Conservation (phyloP, 208 protist species). For the Leishmania martiniquensis region DNA sequence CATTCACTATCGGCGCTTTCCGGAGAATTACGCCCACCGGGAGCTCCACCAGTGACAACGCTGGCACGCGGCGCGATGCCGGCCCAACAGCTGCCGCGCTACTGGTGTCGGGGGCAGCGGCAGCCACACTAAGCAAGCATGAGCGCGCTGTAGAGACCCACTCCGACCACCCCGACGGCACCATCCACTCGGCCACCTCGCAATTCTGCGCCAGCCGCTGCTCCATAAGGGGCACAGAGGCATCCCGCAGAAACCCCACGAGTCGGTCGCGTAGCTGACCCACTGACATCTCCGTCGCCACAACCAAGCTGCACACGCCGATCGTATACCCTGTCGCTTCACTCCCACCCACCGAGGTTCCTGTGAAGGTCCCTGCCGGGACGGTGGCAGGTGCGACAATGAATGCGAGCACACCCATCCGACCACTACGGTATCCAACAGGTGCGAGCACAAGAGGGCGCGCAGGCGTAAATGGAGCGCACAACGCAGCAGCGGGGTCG, state of each 20-base stretch:
- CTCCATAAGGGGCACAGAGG: neutral
- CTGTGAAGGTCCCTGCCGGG: neutral
- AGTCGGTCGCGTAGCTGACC: constrained; percentile 69
- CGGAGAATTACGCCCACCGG: constrained; percentile 14
- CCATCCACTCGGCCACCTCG: neutral
- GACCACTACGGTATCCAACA: constrained; percentile 43
- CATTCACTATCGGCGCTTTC: constrained; percentile 16
- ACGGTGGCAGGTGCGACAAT: constrained; percentile 4
- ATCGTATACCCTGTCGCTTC: neutral
- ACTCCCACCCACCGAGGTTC: neutral
- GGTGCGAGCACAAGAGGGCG: constrained; percentile 45
- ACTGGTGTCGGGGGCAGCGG: neutral
- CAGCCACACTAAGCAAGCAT: neutral
- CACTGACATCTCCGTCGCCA: constrained; percentile 53
- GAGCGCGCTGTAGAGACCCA: constrained; percentile 11
- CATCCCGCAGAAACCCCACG: constrained; percentile 22
- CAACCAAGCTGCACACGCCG: constrained; percentile 49
- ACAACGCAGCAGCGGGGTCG: constrained; percentile 11
- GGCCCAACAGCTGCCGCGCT: neutral
- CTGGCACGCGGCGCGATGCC: neutral
- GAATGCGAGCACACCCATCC: constrained; percentile 37
- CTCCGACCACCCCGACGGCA: neutral
- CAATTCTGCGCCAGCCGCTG: neutral
- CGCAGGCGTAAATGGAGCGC: constrained; percentile 29
- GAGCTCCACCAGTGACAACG: constrained; percentile 15